Evolutionary conservation across 495 filamentous ascomycete genomes (phyloP).

Genomic region (Hypoxylon lenormandii): DNA sequence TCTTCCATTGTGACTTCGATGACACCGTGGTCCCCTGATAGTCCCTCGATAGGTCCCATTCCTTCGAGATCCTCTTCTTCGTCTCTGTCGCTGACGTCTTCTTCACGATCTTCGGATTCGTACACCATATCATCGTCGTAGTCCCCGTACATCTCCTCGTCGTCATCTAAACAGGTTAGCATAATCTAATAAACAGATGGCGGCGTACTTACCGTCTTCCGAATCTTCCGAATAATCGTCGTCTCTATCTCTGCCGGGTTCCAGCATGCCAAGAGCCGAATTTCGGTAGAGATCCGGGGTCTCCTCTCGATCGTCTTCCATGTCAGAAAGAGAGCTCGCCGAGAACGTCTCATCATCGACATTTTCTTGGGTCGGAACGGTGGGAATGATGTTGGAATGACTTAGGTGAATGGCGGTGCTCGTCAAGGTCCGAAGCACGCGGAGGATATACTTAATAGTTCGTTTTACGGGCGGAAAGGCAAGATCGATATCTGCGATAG

Average conservation of each 20-base stretch:
- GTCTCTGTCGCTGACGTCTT: conserved; percentile 85
- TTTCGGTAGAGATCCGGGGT: conserved; percentile 97
- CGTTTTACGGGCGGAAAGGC: conserved; percentile 93
- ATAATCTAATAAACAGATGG: conserved; percentile 1
- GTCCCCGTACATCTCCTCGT: conserved; percentile 85
- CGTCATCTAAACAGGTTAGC: conserved; percentile 59
- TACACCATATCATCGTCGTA: conserved; percentile 92
- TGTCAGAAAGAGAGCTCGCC: conserved; percentile 87
- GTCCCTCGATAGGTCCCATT: conserved; percentile 86
- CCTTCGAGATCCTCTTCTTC: conserved; percentile 80
- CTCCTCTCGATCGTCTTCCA: conserved; percentile 90
- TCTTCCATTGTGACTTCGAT: conserved; percentile 88
- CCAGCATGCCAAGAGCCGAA: conserved; percentile 93
- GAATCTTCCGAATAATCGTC: conserved; percentile 74
- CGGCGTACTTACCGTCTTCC: conserved; percentile 66
- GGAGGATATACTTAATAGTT: conserved; percentile 94
- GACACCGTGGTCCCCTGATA: conserved; percentile 79
- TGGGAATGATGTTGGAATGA: conserved; percentile 76
- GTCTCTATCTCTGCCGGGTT: conserved; percentile 78
- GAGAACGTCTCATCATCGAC: conserved; percentile 91
- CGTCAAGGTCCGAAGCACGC: conserved; percentile 86
- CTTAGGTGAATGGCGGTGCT: conserved; percentile 87
- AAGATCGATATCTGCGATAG: conserved; percentile 94
- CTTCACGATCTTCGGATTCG: conserved; percentile 82
- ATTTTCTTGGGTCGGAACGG: conserved; percentile 71